phyloP scores from a whole-genome alignment of 768 basidiomycete species.

The Hericium alpestre region DNA sequence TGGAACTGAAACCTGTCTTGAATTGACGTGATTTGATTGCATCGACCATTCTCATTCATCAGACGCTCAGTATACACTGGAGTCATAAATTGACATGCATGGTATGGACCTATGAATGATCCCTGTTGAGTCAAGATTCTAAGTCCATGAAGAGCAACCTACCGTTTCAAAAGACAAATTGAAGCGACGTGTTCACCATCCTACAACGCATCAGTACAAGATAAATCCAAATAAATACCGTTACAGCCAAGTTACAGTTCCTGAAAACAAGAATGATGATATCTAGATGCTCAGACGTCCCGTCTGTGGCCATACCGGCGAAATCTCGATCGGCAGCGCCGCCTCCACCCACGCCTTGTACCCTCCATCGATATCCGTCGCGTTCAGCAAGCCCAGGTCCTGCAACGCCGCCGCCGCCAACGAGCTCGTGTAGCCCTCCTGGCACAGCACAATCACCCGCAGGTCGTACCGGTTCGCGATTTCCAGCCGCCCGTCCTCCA shows the following conservation, averaged over 20 bases:
- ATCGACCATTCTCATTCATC: no score
- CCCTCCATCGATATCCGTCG: constrained; percentile 72
- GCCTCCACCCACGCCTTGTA: constrained; percentile 62
- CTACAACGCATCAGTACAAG: background rate
- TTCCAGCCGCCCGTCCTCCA: constrained; percentile 36
- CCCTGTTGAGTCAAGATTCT: no score
- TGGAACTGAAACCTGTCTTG: no score
- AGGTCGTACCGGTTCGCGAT: constrained; percentile 72
- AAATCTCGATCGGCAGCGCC: constrained; percentile 37
- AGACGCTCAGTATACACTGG: no score
- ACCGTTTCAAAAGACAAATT: no score
- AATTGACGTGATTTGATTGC: no score
- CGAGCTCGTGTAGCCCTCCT: constrained; percentile 64
- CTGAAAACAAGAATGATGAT: background rate
- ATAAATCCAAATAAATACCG: background rate
- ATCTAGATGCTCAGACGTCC: background rate
- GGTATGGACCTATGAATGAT: no score
- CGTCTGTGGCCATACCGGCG: background rate
- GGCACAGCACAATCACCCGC: constrained; percentile 62
- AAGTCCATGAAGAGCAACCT: no score
- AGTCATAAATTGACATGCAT: no score
- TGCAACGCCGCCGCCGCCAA: constrained; percentile 62
- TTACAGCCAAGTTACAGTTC: background rate
- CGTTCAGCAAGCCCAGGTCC: constrained; percentile 59
- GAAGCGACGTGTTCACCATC: no score